phyloP scores from a whole-genome alignment of 345 rosid species.

The Bruguiera sexangula region DNA sequence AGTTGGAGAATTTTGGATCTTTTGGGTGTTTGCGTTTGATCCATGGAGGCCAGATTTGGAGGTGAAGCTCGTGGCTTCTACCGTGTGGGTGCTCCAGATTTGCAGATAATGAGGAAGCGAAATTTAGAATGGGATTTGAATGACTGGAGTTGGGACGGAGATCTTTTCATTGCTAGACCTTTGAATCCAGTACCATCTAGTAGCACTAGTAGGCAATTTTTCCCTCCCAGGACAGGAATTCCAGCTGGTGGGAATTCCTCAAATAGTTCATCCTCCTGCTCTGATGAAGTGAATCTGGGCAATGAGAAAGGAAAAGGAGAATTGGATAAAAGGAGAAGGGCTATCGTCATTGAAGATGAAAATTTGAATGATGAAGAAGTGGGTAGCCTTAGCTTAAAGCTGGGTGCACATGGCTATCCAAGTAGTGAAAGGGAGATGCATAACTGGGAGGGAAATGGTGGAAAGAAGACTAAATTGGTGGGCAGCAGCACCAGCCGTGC shows the following conservation, averaged over 20 bases:
- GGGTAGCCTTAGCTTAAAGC: constrained; percentile 61
- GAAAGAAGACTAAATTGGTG: constrained; percentile 67
- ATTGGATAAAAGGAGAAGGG: constrained; percentile 77
- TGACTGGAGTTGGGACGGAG: constrained; percentile 99
- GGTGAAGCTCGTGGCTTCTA: constrained; percentile 56
- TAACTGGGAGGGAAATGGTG: constrained; percentile 55
- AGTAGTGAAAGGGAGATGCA: constrained; percentile 41
- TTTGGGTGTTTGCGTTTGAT: constrained; percentile 23
- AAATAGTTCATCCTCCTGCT: constrained; percentile 73
- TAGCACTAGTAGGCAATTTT: constrained; percentile 45
- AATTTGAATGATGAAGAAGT: constrained; percentile 38
- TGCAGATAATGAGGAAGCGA: constrained; percentile 56
- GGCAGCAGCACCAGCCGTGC: constrained; percentile 59
- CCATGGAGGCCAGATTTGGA: constrained; percentile 80
- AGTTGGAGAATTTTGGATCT: constrained; percentile 19
- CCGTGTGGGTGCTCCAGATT: constrained; percentile 41
- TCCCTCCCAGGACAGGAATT: constrained; percentile 45
- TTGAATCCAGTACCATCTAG: constrained; percentile 47
- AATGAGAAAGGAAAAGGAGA: constrained; percentile 49
- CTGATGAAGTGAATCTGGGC: constrained; percentile 68
- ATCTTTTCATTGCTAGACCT: constrained; percentile 78
- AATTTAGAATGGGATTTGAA: constrained; percentile 84
- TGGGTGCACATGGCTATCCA: constrained; percentile 60
- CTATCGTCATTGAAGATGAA: constrained; percentile 54
- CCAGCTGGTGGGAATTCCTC: constrained; percentile 60